A percentile compares a stretch with the other conserved stretches of the same genome.
Conservation (phyloP, 2,329 filamentous ascomycete genomes). For the Chrysoporthe cubensis region DNA sequence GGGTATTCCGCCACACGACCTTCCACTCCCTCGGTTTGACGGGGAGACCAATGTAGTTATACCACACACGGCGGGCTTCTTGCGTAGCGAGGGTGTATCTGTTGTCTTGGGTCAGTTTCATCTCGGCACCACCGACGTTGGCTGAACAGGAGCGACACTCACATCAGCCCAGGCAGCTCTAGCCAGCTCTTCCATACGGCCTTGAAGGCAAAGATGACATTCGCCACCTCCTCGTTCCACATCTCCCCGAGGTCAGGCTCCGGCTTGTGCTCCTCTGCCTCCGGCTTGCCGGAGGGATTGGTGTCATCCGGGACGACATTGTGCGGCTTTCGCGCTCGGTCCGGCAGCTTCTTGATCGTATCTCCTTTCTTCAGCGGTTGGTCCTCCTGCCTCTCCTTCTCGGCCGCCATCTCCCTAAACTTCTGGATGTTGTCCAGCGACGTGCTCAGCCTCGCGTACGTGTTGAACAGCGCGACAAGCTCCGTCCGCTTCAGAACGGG, state of each 20-base stretch:
- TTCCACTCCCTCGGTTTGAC: constrained; percentile 53
- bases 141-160: constrained; percentile 47
- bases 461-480: constrained; percentile 93
- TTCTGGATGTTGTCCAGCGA: constrained; percentile 75
- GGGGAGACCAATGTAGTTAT: constrained; percentile 58
- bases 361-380: constrained; percentile 34
- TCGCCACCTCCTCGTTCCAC: constrained; percentile 65
- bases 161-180: constrained; percentile 69
- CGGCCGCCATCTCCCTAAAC: constrained; percentile 65
- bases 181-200: constrained; percentile 74
- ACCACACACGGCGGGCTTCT: constrained; percentile 52
- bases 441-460: constrained; percentile 82
- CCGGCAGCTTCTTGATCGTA: constrained; percentile 35
- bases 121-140: neutral
- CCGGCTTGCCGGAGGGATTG: constrained; percentile 33
- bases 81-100: constrained; percentile 50
- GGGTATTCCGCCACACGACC: constrained; percentile 44
- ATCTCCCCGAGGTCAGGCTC: constrained; percentile 52
- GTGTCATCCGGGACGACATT: constrained; percentile 43
- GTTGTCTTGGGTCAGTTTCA: constrained; percentile 11
- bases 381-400: constrained; percentile 37
- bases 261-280: constrained; percentile 51
- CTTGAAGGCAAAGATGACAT: constrained; percentile 65
- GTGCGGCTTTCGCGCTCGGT: constrained; percentile 50
- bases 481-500: constrained; percentile 85